Evolutionary conservation across 441 rosid species (phyloP), one percentile per base, ranked within the genome.

Genomic region (Adansonia madagascariensis): DNA sequence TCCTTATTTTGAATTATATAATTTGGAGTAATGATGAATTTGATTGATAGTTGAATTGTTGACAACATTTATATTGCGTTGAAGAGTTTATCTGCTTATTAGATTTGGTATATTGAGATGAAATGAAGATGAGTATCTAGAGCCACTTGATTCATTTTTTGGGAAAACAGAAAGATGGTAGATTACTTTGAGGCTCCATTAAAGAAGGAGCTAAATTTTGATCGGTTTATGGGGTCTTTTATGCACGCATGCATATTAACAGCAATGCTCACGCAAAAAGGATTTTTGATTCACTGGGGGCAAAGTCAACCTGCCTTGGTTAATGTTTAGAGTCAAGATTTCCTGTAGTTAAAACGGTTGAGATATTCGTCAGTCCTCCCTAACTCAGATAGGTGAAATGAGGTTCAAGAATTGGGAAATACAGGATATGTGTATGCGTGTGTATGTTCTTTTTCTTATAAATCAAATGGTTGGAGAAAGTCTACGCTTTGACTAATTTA

Each of bases 251-350:
- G 27, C 41, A 69, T 50, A 69, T 24, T 22, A 7, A 49, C 59
- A 61, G 27, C 43, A 44, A 70, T 70, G 74, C 52, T 52, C 61
- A 27, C n/a, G 61, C 61, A 52, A 8, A 46, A 70, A n/a, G 31
- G 74, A 27, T 27, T 70, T 50, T 71, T 52, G 62, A 61, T 52
- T 71, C 14, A 27, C 52, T 9, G 1, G 14, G 62, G 35, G 47
- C 74, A 15, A 71, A 70, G 74, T 71, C 27, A 11, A 52, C 46
- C 31, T 11, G 14, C 18, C 73, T 41, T 47, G 57, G 73, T 68
- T 41, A 47, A 68, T 47, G 57, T 22, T 22, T 68, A 22, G 5
- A 22, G 39, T 68, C 8, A 47, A 18, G 20, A 47, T 61, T 61
- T 27, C 9, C 0, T 27, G 43, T 24, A 11, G 41, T 1, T 1